A percentile compares a stretch with the other conserved stretches of the same genome.
Conservation (phyloP, 2,329 filamentous ascomycete species). For the Proliferodiscus dingleyae region DNA sequence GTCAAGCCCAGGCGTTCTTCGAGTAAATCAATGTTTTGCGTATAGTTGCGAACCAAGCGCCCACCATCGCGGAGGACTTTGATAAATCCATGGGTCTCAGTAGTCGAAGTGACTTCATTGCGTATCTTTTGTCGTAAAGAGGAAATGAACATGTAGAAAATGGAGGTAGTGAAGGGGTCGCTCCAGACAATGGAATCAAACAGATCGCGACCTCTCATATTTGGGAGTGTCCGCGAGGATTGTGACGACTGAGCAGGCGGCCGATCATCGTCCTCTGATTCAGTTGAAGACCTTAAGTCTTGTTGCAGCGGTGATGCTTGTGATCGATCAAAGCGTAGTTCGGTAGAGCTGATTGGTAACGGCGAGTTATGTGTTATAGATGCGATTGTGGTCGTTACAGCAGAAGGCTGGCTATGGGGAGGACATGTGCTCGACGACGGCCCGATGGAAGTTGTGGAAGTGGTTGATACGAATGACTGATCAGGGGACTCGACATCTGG, state of each 20-base stretch:
- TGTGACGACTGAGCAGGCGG: conserved; percentile 21
- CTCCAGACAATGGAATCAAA: conserved; percentile 69
- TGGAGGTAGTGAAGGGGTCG: conserved; percentile 61
- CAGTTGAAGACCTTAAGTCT: conserved; percentile 8
- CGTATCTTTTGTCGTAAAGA: conserved; percentile 60
- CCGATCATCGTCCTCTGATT: conserved; percentile 9
- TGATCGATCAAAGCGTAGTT: neutral
- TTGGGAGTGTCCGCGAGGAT: conserved; percentile 40
- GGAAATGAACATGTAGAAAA: conserved; percentile 69
- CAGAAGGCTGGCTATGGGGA: neutral
- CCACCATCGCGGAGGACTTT: conserved; percentile 60
- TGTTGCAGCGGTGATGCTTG: conserved; percentile 8
- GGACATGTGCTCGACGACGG: neutral
- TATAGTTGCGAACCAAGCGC: conserved; percentile 67
- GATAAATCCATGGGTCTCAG: conserved; percentile 64
- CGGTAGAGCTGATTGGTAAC: neutral
- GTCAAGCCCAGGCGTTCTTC: conserved; percentile 66
- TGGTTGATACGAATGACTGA: neutral
- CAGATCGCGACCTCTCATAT: conserved; percentile 65
- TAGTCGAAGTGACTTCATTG: conserved; percentile 52
- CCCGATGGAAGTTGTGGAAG: neutral
- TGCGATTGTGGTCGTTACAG: neutral
- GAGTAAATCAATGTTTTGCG: conserved; percentile 70
- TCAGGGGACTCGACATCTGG: neutral
- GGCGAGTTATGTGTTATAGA: neutral